These are phyloP conservation scores for Azolla pinnata DNA, from an alignment of 75 land plant species.

Conservation along the genomic window DNA sequence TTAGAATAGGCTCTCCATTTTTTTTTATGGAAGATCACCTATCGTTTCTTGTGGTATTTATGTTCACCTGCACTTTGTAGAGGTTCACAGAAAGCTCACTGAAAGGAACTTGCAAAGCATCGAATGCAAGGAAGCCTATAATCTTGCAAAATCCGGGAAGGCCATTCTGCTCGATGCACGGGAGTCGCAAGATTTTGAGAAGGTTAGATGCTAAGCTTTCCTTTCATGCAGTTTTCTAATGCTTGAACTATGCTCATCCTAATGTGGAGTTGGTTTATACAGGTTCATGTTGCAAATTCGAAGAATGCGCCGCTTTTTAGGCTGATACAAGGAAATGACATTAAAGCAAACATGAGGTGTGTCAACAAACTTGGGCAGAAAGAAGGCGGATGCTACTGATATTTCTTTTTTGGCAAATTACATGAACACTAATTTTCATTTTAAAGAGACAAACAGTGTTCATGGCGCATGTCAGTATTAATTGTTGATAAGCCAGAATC, in stretches of 20 bases:
- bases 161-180: slow-evolving; percentile 28
- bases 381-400: too few species aligned
- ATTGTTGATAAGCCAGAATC: too few species aligned
- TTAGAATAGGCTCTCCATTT: too few species aligned
- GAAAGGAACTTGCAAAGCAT: slow-evolving; percentile 26
- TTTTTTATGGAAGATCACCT: too few species aligned
- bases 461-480: too few species aligned
- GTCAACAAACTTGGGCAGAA: too few species aligned
- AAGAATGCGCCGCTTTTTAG: slow-evolving; percentile 25
- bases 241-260: neutral
- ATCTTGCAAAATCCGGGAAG: slow-evolving; percentile 5
- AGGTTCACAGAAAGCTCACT: slow-evolving; percentile 31
- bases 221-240: neutral
- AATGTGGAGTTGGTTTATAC: neutral
- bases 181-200: slow-evolving; percentile 21
- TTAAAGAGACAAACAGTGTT: too few species aligned
- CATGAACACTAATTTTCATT: too few species aligned
- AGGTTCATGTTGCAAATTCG: slow-evolving; percentile 16
- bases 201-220: slow-evolving; percentile 5
- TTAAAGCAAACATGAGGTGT: slow-evolving; percentile 24
- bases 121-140: slow-evolving; percentile 20
- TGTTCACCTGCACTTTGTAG: slow-evolving; percentile 12
- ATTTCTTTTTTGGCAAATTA: too few species aligned
- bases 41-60: too few species aligned
- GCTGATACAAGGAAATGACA: slow-evolving; percentile 22